Conservation (phyloP, 176 grass and related monocot species). For the Olyra latifolia region DNA sequence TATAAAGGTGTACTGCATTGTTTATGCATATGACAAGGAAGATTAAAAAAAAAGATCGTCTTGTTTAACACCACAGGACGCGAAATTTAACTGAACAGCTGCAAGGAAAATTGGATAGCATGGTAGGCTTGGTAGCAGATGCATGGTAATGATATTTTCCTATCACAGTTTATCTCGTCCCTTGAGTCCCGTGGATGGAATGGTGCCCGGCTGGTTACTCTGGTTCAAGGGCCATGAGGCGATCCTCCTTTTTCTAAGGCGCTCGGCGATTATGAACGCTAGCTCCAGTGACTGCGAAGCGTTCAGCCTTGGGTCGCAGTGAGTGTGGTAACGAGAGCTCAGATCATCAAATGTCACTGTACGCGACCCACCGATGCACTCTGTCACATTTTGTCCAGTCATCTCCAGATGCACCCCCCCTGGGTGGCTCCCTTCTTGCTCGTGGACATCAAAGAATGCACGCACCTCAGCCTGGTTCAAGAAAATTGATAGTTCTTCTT, state of each 20-base stretch:
- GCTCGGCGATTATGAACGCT: constrained; percentile 68
- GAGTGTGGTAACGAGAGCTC: constrained; percentile 65
- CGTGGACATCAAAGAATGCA: constrained; percentile 79
- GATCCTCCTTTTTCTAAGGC: constrained; percentile 71
- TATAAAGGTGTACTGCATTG: not conserved
- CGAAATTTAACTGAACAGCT: constrained; percentile 17
- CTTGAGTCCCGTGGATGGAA: constrained; percentile 48
- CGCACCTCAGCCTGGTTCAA: constrained; percentile 69
- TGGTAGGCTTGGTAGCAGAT: not conserved
- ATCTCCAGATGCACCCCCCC: constrained; percentile 83
- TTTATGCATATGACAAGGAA: constrained; percentile 23
- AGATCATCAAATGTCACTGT: constrained; percentile 71
- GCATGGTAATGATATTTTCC: not conserved
- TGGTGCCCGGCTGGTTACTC: constrained; percentile 19
- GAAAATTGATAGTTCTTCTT: not conserved
- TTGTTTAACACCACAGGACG: not conserved
- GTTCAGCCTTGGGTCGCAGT: constrained; percentile 83
- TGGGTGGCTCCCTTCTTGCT: constrained; percentile 81
- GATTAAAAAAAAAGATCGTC: not conserved
- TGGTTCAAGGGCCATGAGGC: constrained; percentile 45
- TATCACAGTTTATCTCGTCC: not conserved
- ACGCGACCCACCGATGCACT: constrained; percentile 75
- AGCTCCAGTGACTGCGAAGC: constrained; percentile 90
- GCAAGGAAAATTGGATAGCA: not conserved
- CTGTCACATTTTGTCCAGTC: constrained; percentile 85